phyloP scores from a whole-genome alignment of 2,329 filamentous ascomycete genomes.

The Colletotrichum tanaceti region DNA sequence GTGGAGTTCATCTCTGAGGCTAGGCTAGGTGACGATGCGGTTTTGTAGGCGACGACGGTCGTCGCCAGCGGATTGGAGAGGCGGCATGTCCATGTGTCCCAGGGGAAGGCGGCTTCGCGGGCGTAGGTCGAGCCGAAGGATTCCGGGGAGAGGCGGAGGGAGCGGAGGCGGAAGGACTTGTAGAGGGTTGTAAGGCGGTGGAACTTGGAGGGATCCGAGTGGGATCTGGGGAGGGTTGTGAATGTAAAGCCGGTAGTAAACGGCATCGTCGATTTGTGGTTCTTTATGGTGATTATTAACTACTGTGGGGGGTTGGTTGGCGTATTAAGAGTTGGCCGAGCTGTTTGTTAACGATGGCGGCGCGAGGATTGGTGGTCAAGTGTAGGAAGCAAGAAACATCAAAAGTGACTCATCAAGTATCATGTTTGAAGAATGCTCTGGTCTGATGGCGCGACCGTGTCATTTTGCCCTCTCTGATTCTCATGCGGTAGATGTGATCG shows the following conservation, averaged over 20 bases:
- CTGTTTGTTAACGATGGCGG: not conserved
- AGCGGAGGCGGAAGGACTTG: constrained; percentile 33
- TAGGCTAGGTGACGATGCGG: not conserved
- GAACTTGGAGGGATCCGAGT: constrained; percentile 3
- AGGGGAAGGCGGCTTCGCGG: constrained; percentile 24
- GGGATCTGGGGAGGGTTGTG: constrained; percentile 20
- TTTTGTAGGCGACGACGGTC: constrained; percentile 22
- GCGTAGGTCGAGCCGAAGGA: constrained; percentile 33
- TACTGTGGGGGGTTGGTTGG: not conserved
- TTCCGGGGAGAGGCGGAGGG: constrained; percentile 28
- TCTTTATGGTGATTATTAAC: too few species aligned
- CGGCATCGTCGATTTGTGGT: not conserved
- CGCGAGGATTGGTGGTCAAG: not conserved
- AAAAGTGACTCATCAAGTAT: not conserved
- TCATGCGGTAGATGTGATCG: too few species aligned
- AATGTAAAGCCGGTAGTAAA: not conserved
- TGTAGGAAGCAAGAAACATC: not conserved
- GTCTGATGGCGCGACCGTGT: not conserved
- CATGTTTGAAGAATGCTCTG: not conserved
- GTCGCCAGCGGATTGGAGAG: constrained; percentile 24
- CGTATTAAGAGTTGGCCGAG: not conserved
- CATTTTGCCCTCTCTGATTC: too few species aligned
- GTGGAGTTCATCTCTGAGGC: not conserved
- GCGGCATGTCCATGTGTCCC: constrained; percentile 22
- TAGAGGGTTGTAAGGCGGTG: constrained; percentile 5